phyloP scores from a whole-genome alignment of 805 yeast species.

The Wickerhamiella sergipiensis region DNA sequence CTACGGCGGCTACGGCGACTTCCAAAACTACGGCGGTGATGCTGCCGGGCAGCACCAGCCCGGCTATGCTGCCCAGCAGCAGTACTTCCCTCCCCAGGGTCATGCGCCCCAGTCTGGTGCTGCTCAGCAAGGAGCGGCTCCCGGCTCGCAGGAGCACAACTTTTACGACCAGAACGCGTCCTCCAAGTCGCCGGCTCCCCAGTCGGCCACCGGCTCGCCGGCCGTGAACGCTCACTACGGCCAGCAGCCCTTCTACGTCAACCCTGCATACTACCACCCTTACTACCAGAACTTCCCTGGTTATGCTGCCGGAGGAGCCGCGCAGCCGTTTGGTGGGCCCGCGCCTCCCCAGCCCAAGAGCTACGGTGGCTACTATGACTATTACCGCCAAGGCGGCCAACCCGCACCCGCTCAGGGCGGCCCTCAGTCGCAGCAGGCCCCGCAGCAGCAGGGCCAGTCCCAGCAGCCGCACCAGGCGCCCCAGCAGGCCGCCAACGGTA shows the following conservation, averaged over 20 bases:
- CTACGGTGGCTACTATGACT: conserved; percentile 16
- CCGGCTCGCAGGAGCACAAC: conserved; percentile 7
- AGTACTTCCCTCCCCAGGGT: conserved; percentile 8
- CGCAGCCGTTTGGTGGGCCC: conserved; percentile 12
- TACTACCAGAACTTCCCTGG: conserved; percentile 18
- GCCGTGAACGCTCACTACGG: conserved; percentile 11
- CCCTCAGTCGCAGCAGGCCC: conserved; percentile 22
- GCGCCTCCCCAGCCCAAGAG: conserved; percentile 16
- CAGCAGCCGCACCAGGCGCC: conserved; percentile 17
- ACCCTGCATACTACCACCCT: conserved; percentile 18
- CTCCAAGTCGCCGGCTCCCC: conserved; percentile 10
- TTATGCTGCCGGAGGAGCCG: conserved; percentile 16
- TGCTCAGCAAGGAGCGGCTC: conserved; percentile 20
- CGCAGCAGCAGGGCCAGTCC: conserved; percentile 14
- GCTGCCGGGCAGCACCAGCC: conserved; percentile 3
- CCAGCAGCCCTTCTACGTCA: conserved; percentile 16
- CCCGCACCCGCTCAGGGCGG: conserved; percentile 8
- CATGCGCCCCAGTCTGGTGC: conserved; percentile 24
- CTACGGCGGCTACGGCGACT: conserved; percentile 6
- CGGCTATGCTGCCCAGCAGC: conserved; percentile 13
- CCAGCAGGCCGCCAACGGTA: neutral
- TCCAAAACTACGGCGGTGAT: neutral
- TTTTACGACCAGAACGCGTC: conserved; percentile 4
- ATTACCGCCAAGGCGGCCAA: conserved; percentile 11
- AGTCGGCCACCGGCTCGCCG: conserved; percentile 14